Percentiles rank a stretch among this genome's conserved stretches.
Evolutionary conservation across 1,284 basidiomycete genomes (phyloP).

Genomic region (Vanrija sp.): DNA sequence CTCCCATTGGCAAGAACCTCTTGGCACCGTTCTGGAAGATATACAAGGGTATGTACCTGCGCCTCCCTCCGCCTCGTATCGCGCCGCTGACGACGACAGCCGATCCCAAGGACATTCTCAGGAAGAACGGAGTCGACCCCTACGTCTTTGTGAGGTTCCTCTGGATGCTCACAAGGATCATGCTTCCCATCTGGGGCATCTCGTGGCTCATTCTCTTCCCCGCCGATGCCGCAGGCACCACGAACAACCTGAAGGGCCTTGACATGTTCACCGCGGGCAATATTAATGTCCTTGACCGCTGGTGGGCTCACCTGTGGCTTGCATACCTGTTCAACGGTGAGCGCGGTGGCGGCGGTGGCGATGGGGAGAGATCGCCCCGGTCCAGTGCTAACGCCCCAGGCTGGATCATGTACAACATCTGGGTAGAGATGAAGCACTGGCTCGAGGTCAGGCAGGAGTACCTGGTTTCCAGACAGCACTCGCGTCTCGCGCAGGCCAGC

Average conservation of each 20-base stretch:
- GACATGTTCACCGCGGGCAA: conserved; percentile 57
- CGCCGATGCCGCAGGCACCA: conserved; percentile 56
- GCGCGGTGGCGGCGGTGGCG: conserved; percentile 6
- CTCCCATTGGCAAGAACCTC: conserved; percentile 27
- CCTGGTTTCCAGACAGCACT: conserved; percentile 62
- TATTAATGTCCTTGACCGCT: conserved; percentile 42
- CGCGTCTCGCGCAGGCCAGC: conserved; percentile 63
- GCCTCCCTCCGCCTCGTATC: background rate
- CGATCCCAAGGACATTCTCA: conserved; percentile 52
- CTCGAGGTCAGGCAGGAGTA: conserved; percentile 65
- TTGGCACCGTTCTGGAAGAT: conserved; percentile 49
- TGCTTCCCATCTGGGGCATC: conserved; percentile 60
- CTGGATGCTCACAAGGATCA: conserved; percentile 61
- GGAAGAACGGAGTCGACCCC: conserved; percentile 57
- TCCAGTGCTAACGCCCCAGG: conserved; percentile 44
- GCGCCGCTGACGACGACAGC: conserved; percentile 14
- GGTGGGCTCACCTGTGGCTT: conserved; percentile 51
- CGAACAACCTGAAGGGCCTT: conserved; percentile 49
- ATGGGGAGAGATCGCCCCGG: background rate
- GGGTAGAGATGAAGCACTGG: conserved; percentile 63
- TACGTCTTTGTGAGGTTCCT: conserved; percentile 69
- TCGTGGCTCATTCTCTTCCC: conserved; percentile 62
- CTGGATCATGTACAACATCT: conserved; percentile 67
- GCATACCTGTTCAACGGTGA: conserved; percentile 51
- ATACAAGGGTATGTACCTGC: background rate